A percentile compares a stretch with the other conserved stretches of the same genome.
These are phyloP conservation scores for Mortierella sp. DNA, from an alignment of 371 early-diverging fungal genomes.

Conservation along the genomic window DNA sequence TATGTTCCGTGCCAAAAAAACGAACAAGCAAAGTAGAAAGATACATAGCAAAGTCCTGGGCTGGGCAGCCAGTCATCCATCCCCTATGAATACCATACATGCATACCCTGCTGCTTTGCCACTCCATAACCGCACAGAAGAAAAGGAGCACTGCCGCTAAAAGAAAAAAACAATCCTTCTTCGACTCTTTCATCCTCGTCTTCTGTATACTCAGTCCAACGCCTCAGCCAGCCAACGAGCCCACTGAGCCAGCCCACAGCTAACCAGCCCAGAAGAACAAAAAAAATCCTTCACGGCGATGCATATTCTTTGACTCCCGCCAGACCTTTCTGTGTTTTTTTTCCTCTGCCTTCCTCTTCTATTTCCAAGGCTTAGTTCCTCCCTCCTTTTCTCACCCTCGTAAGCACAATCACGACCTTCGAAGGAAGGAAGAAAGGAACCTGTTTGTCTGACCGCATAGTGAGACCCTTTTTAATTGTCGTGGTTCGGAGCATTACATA, in stretches of 20 bases:
- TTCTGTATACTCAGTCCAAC: neutral
- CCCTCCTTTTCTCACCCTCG: neutral
- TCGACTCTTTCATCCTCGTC: neutral
- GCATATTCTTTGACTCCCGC: neutral
- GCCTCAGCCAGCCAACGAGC: neutral
- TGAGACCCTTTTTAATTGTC: constrained; percentile 1
- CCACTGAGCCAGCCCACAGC: neutral
- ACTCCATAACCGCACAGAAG: neutral
- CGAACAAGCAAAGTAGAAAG: neutral
- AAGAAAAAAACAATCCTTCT: neutral
- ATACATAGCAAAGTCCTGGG: neutral
- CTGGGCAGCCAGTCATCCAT: neutral
- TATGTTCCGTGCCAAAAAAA: neutral
- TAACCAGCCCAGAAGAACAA: neutral
- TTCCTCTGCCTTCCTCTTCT: neutral
- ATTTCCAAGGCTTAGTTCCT: neutral
- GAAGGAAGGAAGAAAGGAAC: neutral
- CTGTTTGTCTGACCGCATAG: neutral
- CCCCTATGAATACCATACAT: neutral
- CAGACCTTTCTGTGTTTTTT: neutral
- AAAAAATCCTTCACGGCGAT: neutral
- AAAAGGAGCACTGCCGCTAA: neutral
- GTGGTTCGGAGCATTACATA: neutral
- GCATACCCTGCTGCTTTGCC: neutral
- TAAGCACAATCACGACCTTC: constrained; percentile 1